Conservation (phyloP, 2,329 filamentous ascomycete species). For the Xylaria sp. region DNA sequence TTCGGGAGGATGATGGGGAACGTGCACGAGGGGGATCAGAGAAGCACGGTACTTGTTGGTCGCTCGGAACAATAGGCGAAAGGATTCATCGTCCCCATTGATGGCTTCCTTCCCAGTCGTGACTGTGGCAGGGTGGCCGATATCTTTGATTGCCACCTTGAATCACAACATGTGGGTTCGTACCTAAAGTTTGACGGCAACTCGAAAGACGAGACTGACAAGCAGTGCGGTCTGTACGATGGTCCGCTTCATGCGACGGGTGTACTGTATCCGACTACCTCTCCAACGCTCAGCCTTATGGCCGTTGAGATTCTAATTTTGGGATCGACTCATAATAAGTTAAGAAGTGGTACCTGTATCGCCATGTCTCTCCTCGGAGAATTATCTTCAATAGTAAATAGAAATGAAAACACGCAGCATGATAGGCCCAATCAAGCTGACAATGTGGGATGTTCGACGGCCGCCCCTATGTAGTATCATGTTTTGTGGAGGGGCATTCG, state of each 20-base stretch:
- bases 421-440: not conserved
- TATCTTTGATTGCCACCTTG: not conserved
- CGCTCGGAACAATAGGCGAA: conserved; percentile 31
- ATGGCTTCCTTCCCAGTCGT: conserved; percentile 9
- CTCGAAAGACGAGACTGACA: not conserved
- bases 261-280: not conserved
- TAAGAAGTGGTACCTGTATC: not conserved
- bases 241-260: not conserved
- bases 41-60: conserved; percentile 33
- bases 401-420: not conserved
- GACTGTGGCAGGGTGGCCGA: not conserved
- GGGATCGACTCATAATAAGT: conserved; percentile 3
- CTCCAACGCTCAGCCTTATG: conserved; percentile 27
- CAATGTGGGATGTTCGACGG: not conserved
- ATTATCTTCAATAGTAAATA: conserved; percentile 3
- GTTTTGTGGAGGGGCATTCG: not conserved
- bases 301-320: conserved; percentile 22
- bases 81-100: conserved; percentile 10
- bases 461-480: not conserved
- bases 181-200: conserved; percentile 1
- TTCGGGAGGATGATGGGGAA: conserved; percentile 21
- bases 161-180: not conserved
- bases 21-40: not conserved
- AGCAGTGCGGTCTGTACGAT: not conserved
- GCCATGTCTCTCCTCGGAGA: not conserved